These are phyloP conservation scores for Sporothrix sp. DNA, from an alignment of 2,329 filamentous ascomycete species.

Conservation along the genomic window DNA sequence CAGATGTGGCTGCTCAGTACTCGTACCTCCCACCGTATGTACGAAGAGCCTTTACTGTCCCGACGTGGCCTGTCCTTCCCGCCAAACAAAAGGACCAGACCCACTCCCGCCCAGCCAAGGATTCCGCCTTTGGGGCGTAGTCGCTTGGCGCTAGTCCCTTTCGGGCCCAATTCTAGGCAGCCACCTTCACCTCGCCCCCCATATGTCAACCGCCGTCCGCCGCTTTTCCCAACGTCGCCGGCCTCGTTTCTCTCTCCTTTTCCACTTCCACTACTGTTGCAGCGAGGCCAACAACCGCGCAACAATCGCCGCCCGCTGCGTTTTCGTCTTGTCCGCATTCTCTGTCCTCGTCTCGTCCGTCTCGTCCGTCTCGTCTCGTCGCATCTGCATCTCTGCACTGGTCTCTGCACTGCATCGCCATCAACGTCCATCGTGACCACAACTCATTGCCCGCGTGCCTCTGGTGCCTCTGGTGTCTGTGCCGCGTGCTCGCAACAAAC, in stretches of 20 bases:
- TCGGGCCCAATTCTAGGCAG: slow-evolving; percentile 18
- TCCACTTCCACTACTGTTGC: slow-evolving; percentile 1
- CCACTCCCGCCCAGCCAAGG: slow-evolving; percentile 3
- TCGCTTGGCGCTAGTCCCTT: slow-evolving; percentile 14
- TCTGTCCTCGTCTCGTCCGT: background rate
- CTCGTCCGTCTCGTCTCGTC: too few relatives aligned
- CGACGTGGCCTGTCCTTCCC: background rate
- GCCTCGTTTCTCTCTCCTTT: slow-evolving; percentile 5
- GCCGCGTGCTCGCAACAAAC: too few relatives aligned
- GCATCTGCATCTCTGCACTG: too few relatives aligned
- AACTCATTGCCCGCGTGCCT: too few relatives aligned
- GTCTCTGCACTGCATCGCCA: too few relatives aligned
- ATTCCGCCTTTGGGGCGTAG: slow-evolving; percentile 19
- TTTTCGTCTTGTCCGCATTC: background rate
- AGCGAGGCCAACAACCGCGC: slow-evolving; percentile 1
- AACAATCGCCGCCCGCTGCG: background rate
- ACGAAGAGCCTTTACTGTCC: too few relatives aligned
- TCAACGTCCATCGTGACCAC: too few relatives aligned
- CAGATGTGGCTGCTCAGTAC: background rate
- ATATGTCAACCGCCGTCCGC: slow-evolving; percentile 14
- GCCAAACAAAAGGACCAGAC: slow-evolving; percentile 3
- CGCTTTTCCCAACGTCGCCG: slow-evolving; percentile 6
- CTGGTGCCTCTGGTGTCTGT: too few relatives aligned
- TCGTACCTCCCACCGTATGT: background rate
- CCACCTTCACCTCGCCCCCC: slow-evolving; percentile 16